These are phyloP conservation scores for Yamadazyma sp. DNA, from an alignment of 1,139 yeast species.

Conservation along the genomic window DNA sequence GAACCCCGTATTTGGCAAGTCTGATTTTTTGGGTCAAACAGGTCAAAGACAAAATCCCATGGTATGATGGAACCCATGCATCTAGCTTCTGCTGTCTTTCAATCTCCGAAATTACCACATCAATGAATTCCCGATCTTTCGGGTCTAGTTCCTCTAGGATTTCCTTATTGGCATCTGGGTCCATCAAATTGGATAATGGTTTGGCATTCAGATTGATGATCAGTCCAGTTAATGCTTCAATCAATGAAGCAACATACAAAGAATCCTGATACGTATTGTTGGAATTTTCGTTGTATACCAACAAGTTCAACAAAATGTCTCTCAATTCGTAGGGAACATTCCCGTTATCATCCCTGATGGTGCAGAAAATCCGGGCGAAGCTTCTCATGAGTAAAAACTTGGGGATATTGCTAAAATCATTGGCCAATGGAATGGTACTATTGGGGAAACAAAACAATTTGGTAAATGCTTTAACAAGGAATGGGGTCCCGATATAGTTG, in stretches of 20 bases:
- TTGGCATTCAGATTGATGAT: constrained; percentile 23
- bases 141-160: constrained; percentile 14
- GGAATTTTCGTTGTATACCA: constrained; percentile 84
- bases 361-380: constrained; percentile 62
- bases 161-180: constrained; percentile 9
- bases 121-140: constrained; percentile 22
- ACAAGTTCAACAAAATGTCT: constrained; percentile 63
- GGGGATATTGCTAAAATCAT: constrained; percentile 72
- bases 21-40: constrained; percentile 60
- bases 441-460: constrained; percentile 70
- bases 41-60: constrained; percentile 54
- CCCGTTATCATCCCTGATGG: constrained; percentile 62
- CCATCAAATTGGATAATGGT: constrained; percentile 6
- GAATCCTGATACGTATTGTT: constrained; percentile 77
- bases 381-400: constrained; percentile 69
- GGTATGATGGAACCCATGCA: constrained; percentile 81
- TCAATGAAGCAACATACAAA: constrained; percentile 59
- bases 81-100: constrained; percentile 79
- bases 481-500: constrained; percentile 69
- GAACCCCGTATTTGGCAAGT: constrained; percentile 59
- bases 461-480: constrained; percentile 70
- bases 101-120: constrained; percentile 46
- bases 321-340: constrained; percentile 66
- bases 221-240: constrained; percentile 52
- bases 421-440: constrained; percentile 69